phyloP scores from a whole-genome alignment of 805 yeast genomes.

The Jamesozyma spencerorum region DNA sequence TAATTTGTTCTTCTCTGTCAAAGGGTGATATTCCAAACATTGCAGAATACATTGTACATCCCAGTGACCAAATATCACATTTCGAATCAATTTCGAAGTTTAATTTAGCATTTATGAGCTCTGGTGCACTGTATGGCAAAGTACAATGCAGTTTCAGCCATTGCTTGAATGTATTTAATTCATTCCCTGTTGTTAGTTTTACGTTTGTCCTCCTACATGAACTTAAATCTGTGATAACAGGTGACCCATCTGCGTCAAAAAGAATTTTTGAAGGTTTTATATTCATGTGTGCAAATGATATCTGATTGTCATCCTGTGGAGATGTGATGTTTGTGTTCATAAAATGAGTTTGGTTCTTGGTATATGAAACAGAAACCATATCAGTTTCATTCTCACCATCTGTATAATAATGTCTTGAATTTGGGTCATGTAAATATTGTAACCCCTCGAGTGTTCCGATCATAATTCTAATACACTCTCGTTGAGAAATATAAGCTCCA shows the following conservation, averaged over 20 bases:
- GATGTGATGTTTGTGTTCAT: constrained; percentile 5
- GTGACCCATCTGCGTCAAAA: constrained; percentile 63
- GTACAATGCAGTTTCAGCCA: constrained; percentile 70
- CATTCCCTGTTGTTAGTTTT: constrained; percentile 47
- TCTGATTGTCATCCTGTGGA: not conserved
- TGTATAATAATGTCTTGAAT: constrained; percentile 10
- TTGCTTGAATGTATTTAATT: constrained; percentile 71
- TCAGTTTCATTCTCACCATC: constrained; percentile 4
- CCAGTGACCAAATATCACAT: constrained; percentile 87
- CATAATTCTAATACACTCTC: constrained; percentile 52
- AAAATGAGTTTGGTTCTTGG: too few species aligned
- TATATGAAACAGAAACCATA: too few species aligned
- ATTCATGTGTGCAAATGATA: constrained; percentile 68
- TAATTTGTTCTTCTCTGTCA: constrained; percentile 68
- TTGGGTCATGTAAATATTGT: constrained; percentile 53
- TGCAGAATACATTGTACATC: constrained; percentile 70
- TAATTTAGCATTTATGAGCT: constrained; percentile 65
- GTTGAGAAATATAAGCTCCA: constrained; percentile 45
- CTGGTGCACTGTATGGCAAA: constrained; percentile 84
- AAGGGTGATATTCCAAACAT: constrained; percentile 80
- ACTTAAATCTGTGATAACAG: constrained; percentile 79
- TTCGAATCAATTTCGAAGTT: constrained; percentile 48
- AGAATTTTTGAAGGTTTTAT: constrained; percentile 84
- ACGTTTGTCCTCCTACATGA: constrained; percentile 60
- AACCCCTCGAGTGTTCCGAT: constrained; percentile 69